Percentiles rank a stretch among this genome's conserved stretches.
Evolutionary conservation across 1,139 yeast species (phyloP).

Genomic region (Candida sanyaensis): DNA sequence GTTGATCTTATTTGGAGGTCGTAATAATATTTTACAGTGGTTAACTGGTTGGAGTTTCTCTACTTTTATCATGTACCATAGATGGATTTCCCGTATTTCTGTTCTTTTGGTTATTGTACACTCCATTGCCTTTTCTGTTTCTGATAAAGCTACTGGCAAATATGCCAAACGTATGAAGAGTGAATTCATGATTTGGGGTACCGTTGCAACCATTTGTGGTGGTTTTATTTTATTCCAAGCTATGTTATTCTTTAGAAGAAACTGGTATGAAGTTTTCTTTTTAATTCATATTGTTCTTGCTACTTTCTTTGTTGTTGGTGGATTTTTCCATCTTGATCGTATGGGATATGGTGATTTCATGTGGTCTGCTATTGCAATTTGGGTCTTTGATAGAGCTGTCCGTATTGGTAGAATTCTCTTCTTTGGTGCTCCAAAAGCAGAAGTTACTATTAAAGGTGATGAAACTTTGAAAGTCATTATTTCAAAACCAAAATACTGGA

Average conservation of each 20-base stretch:
- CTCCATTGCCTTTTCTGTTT: constrained; percentile 22
- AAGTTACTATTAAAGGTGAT: constrained; percentile 32
- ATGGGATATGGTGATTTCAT: constrained; percentile 38
- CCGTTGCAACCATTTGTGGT: constrained; percentile 33
- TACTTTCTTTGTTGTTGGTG: constrained; percentile 35
- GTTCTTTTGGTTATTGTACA: constrained; percentile 25
- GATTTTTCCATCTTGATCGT: constrained; percentile 35
- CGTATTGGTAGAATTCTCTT: constrained; percentile 29
- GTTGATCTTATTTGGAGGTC: constrained; percentile 31
- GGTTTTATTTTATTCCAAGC: constrained; percentile 37
- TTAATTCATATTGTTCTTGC: constrained; percentile 40
- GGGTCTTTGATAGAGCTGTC: constrained; percentile 41
- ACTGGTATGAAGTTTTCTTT: constrained; percentile 42
- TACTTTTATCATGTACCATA: constrained; percentile 31
- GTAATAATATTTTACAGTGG: constrained; percentile 36
- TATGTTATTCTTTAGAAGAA: constrained; percentile 35
- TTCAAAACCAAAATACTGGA: constrained; percentile 40
- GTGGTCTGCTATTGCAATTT: constrained; percentile 39
- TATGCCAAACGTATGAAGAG: constrained; percentile 16
- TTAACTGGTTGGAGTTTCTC: constrained; percentile 28
- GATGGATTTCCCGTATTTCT: constrained; percentile 31
- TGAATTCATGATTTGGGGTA: constrained; percentile 50
- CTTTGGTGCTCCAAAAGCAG: constrained; percentile 39
- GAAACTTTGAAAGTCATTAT: constrained; percentile 42
- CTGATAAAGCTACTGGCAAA: constrained; percentile 13